Evolutionary conservation across 371 early-diverging fungal species (phyloP).

Genomic region (Chytridium lagenaria): DNA sequence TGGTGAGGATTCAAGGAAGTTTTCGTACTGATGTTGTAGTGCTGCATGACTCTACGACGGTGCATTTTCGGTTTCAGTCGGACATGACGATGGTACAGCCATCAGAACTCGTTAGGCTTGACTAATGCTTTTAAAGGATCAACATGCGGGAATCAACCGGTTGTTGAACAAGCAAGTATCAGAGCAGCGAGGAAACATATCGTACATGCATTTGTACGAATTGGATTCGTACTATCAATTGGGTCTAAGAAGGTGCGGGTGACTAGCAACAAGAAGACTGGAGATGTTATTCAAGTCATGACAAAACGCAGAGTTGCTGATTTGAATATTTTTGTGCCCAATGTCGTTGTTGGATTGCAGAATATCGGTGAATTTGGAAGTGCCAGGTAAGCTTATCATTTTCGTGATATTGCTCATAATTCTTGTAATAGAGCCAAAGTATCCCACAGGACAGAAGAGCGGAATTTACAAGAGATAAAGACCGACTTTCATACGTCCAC

Average conservation of each 20-base stretch:
- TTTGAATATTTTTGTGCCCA: slow-evolving; percentile 31
- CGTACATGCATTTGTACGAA: slow-evolving; percentile 37
- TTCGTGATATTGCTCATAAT: too few relatives aligned
- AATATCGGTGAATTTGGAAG: slow-evolving; percentile 38
- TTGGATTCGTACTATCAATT: slow-evolving; percentile 30
- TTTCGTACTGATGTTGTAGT: slow-evolving; percentile 5
- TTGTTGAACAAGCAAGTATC: slow-evolving; percentile 32
- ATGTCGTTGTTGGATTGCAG: slow-evolving; percentile 31
- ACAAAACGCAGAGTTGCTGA: slow-evolving; percentile 36
- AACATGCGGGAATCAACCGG: slow-evolving; percentile 33
- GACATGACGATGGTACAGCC: slow-evolving; percentile 38
- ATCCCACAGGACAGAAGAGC: too few relatives aligned
- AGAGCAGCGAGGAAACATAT: slow-evolving; percentile 25
- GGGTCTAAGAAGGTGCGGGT: slow-evolving; percentile 21
- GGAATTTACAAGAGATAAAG: slow-evolving; percentile 33
- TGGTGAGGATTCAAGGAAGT: slow-evolving; percentile 36
- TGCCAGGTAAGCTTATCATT: slow-evolving; percentile 28
- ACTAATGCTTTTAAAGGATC: slow-evolving; percentile 14
- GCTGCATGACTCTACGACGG: background rate
- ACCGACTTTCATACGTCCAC: slow-evolving; percentile 38
- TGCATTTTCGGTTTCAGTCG: slow-evolving; percentile 31
- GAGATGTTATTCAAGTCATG: slow-evolving; percentile 26
- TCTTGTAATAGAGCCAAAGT: too few relatives aligned
- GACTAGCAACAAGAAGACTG: slow-evolving; percentile 31
- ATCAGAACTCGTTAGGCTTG: too few relatives aligned